Conservation (phyloP, 768 basidiomycete species). For the Tylopilus cervinicoccineus region DNA sequence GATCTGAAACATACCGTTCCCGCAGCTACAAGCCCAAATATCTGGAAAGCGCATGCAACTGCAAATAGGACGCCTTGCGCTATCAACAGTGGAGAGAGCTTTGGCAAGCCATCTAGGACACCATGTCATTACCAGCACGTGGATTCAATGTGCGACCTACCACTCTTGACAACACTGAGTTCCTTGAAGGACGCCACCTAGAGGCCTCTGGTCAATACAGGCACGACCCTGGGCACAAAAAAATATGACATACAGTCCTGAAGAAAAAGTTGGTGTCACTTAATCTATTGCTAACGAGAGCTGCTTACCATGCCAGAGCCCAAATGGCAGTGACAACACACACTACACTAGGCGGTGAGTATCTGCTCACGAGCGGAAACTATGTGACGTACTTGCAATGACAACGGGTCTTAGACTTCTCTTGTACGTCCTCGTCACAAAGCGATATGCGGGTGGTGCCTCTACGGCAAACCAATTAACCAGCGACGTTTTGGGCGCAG, state of each 20-base stretch:
- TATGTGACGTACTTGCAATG: conserved; percentile 35
- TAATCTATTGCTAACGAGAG: too few species aligned
- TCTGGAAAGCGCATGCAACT: conserved; percentile 46
- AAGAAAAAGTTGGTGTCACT: background rate
- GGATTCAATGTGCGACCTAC: conserved; percentile 35
- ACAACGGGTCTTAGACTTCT: conserved; percentile 63
- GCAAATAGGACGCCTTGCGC: conserved; percentile 59
- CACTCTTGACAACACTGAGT: conserved; percentile 40
- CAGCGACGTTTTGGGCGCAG: background rate
- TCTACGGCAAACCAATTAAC: conserved; percentile 18
- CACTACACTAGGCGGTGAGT: conserved; percentile 20
- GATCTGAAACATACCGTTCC: conserved; percentile 38
- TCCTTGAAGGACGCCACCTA: conserved; percentile 64
- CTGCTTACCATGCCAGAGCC: conserved; percentile 59
- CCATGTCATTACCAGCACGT: background rate
- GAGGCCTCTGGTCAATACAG: background rate
- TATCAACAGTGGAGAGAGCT: conserved; percentile 52
- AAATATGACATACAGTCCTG: conserved; percentile 22
- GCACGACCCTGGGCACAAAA: background rate
- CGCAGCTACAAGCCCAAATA: conserved; percentile 52
- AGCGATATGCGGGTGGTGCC: conserved; percentile 55
- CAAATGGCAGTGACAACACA: conserved; percentile 52
- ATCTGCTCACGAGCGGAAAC: background rate
- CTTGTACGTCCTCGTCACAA: conserved; percentile 51
- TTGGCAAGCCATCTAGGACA: conserved; percentile 36